phyloP scores from a whole-genome alignment of 192 early-diverging fungal species.

The Coemansia sp. region DNA sequence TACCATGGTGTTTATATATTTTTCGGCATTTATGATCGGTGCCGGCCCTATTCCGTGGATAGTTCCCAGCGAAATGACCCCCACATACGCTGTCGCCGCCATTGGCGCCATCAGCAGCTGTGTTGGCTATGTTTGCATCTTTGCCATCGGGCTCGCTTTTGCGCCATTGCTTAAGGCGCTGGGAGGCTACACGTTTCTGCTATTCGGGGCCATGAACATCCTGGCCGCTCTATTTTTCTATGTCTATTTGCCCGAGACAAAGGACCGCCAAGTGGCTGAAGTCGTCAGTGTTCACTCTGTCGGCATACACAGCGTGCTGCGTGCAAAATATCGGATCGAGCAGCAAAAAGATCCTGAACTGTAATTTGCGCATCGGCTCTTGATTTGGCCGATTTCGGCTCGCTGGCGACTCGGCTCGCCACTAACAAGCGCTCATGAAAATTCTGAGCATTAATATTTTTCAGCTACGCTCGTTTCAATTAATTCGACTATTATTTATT shows the following conservation, averaged over 20 bases:
- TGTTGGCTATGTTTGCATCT: conserved; percentile 60
- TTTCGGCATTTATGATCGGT: conserved; percentile 64
- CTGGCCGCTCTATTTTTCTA: conserved; percentile 55
- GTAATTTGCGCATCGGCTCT: not conserved
- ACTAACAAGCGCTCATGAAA: not conserved
- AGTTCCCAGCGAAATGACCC: conserved; percentile 66
- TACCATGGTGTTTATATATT: conserved; percentile 64
- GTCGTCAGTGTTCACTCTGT: conserved; percentile 40
- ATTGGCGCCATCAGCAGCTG: conserved; percentile 60
- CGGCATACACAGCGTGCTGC: conserved; percentile 37
- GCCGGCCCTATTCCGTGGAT: conserved; percentile 77
- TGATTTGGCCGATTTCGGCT: no score
- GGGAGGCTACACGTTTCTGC: conserved; percentile 50
- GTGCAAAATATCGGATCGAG: conserved; percentile 3
- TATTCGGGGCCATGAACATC: conserved; percentile 62
- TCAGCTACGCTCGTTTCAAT: not conserved
- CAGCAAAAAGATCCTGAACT: not conserved
- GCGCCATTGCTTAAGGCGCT: conserved; percentile 42
- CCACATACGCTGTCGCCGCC: conserved; percentile 65
- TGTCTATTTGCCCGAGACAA: conserved; percentile 73
- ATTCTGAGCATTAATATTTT: not conserved
- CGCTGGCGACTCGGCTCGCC: not conserved
- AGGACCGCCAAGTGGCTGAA: conserved; percentile 63
- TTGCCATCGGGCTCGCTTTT: conserved; percentile 55
- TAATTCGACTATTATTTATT: not conserved